Evolutionary conservation across 1,284 basidiomycete species (phyloP).

Genomic region (Wallemia mellicola): DNA sequence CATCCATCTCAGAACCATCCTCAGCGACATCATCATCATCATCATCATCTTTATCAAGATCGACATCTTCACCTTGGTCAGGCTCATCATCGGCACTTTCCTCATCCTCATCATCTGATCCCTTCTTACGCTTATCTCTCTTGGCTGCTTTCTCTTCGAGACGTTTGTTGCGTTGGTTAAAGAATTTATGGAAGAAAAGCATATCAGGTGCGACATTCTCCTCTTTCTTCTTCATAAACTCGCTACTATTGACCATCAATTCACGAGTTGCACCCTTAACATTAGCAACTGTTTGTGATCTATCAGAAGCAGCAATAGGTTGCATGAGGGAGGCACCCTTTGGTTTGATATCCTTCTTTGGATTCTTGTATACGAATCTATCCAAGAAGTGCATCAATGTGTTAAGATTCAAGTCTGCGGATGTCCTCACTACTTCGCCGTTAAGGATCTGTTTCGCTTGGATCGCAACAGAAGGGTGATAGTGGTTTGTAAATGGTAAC

Average conservation of each 20-base stretch:
- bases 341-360: constrained; percentile 39
- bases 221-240: constrained; percentile 40
- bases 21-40: constrained; percentile 4
- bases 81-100: constrained; percentile 10
- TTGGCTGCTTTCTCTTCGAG: constrained; percentile 23
- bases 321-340: constrained; percentile 81
- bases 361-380: constrained; percentile 73
- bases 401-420: constrained; percentile 66
- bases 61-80: constrained; percentile 2
- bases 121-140: constrained; percentile 20
- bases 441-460: constrained; percentile 55
- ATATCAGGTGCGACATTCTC: constrained; percentile 58
- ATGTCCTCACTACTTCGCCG: constrained; percentile 34
- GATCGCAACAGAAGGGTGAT: constrained; percentile 67
- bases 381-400: constrained; percentile 79
- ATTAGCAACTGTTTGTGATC: constrained; percentile 33
- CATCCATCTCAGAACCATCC: constrained; percentile 24
- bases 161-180: constrained; percentile 22
- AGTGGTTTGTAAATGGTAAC: constrained; percentile 49
- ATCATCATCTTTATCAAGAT: constrained; percentile 9
- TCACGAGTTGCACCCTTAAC: constrained; percentile 28
- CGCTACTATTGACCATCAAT: constrained; percentile 38
- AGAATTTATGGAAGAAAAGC: constrained; percentile 26
- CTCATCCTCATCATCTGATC: constrained; percentile 11
- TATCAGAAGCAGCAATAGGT: constrained; percentile 37